phyloP scores from a whole-genome alignment of 164 flowering plant species.

The Chimonanthus praecox region DNA sequence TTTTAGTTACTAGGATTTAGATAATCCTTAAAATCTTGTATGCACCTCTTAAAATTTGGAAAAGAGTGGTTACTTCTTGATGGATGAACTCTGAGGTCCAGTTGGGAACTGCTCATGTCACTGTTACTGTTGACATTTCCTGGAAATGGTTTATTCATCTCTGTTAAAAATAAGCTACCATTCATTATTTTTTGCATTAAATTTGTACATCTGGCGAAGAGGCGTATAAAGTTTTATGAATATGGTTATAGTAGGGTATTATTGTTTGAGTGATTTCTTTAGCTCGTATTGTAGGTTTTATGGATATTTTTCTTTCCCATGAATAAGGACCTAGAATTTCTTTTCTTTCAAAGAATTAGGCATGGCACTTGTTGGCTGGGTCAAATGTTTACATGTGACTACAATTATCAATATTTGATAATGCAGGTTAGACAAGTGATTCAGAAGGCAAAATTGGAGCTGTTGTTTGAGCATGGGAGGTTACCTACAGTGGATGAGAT shows the following conservation, averaged over 20 bases:
- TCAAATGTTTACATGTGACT: not conserved
- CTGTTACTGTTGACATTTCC: no score
- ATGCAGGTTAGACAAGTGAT: conserved; percentile 79
- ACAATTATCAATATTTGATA: conserved; percentile 1
- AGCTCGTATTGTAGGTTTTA: not conserved
- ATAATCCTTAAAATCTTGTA: not conserved
- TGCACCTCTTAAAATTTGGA: not conserved
- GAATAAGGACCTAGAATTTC: not conserved
- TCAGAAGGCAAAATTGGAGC: conserved; percentile 58
- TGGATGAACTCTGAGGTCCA: not conserved
- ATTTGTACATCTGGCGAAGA: not conserved
- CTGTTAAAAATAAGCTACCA: not conserved
- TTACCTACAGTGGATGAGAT: conserved; percentile 79
- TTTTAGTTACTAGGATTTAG: not conserved
- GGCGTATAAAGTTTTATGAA: not conserved
- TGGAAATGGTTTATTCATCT: not conserved
- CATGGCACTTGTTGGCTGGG: not conserved
- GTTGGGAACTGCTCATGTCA: not conserved
- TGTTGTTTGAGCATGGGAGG: conserved; percentile 60
- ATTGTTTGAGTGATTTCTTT: not conserved
- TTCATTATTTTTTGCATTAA: no score
- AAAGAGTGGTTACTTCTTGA: not conserved
- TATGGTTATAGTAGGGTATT: not conserved
- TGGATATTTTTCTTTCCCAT: not conserved
- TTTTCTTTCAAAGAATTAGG: not conserved